Evolutionary conservation across 495 filamentous ascomycete species (phyloP), one percentile per base, ranked within the genome.

Genomic region (Rhizodiscina lignyota): DNA sequence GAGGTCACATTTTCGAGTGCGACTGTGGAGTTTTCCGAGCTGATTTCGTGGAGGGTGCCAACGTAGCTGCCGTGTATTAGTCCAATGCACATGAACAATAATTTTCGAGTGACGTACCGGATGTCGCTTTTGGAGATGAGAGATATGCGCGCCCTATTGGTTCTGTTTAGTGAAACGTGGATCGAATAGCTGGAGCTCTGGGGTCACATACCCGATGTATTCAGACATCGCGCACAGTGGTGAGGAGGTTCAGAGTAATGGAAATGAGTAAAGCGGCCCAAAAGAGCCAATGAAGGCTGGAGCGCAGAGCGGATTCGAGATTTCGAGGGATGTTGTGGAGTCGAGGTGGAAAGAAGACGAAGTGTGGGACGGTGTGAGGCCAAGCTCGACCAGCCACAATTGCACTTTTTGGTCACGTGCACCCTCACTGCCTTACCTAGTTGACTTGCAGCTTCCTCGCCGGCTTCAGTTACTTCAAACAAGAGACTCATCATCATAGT

Each of bases 121-220:
- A 99, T 94, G 58, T 94, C 84, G 56, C 86, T 91, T 60, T 83
- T 91, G 15, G 91, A 96, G 59, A 99, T 85, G 57, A 99, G 65
- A 21, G 79, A 83, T 57, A 87, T 87, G 34, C 74, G 68, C 36
- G 79, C n/a, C n/a, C n/a, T n/a, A n/a, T n/a, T n/a, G n/a, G n/a
- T 66, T 45, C 81, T 84, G 47, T 32, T 32, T 18, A 30, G 16
- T 33, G 20, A 22, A 34, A 22, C 34, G 15, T 16, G 27, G 24
- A 17, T 11, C 29, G n/a, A 30, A 6, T 21, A 22, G 13, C 34
- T 32, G 27, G 15, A 42, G 40, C 40, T 42, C 26, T 17, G 12
- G 31, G 33, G 15, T 30, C 16, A 52, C 63, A 43, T 28, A 70
- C 70, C 69, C 71, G 37, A 76, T 74, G 53, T 64, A 77, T 56